These are phyloP conservation scores for Umbelopsis sp. DNA, from an alignment of 192 early-diverging fungal species.

Conservation along the genomic window DNA sequence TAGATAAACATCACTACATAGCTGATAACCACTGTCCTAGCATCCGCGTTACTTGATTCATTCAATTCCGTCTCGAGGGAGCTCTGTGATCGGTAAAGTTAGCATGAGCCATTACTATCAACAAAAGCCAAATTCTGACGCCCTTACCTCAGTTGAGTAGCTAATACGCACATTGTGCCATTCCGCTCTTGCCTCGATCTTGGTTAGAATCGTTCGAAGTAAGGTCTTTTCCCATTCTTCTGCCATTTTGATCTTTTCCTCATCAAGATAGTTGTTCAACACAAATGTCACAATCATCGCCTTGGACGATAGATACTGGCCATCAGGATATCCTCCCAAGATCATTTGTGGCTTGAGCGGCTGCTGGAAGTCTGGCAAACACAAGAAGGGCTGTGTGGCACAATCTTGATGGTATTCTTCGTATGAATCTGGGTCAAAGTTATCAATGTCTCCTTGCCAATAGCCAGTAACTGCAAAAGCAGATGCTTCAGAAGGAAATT, in stretches of 20 bases:
- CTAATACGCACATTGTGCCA: constrained; percentile 44
- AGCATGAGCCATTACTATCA: not conserved
- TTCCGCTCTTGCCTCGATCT: constrained; percentile 28
- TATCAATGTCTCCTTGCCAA: constrained; percentile 53
- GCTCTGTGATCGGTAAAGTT: constrained; percentile 22
- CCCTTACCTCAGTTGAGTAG: constrained; percentile 57
- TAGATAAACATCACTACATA: constrained; percentile 69
- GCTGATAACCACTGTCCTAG: constrained; percentile 53
- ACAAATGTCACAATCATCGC: constrained; percentile 65
- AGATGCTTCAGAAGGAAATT: not conserved
- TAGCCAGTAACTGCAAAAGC: constrained; percentile 56
- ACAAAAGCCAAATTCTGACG: not conserved
- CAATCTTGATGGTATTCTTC: constrained; percentile 46
- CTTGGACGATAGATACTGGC: constrained; percentile 44
- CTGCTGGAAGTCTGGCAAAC: constrained; percentile 63
- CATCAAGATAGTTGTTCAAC: constrained; percentile 52
- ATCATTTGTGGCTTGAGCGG: constrained; percentile 64
- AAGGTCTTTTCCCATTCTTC: constrained; percentile 59
- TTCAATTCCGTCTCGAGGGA: constrained; percentile 65
- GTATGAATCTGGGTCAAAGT: constrained; percentile 49
- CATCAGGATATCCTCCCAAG: constrained; percentile 49
- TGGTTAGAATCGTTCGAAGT: constrained; percentile 33
- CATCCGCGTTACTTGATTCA: constrained; percentile 63
- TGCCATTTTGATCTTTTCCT: constrained; percentile 35
- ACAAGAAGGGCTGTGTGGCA: constrained; percentile 45